Percentiles rank a stretch among this genome's conserved stretches.
These are phyloP conservation scores for Colletotrichum acutatum DNA, from an alignment of 2,329 filamentous ascomycete species.

Conservation along the genomic window DNA sequence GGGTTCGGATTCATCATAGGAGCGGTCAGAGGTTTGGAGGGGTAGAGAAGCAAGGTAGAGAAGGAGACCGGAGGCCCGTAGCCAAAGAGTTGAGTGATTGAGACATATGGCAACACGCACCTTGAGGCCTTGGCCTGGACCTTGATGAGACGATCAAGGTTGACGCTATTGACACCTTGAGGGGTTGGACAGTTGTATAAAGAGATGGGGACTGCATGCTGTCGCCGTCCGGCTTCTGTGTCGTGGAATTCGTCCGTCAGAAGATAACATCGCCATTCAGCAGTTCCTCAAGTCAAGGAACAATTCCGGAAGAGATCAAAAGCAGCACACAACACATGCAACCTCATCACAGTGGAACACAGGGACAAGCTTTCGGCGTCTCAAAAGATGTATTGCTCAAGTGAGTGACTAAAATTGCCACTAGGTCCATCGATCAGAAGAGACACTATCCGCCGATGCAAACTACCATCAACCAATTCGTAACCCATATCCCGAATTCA, in stretches of 20 bases:
- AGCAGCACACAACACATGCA: no score
- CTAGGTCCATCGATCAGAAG: not conserved
- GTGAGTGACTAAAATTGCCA: constrained; percentile 25
- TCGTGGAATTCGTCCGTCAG: no score
- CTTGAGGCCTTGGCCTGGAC: not conserved
- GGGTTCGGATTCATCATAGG: constrained; percentile 23
- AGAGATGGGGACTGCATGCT: not conserved
- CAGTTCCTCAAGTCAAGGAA: no score
- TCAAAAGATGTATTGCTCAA: constrained; percentile 20
- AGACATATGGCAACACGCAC: not conserved
- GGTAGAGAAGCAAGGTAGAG: not conserved
- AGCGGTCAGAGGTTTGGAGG: constrained; percentile 22
- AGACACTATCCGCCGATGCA: constrained; percentile 15
- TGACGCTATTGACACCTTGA: constrained; percentile 21
- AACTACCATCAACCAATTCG: not conserved
- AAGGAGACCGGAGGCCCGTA: no score
- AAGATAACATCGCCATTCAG: no score
- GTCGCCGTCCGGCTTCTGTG: no score
- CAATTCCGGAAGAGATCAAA: not conserved
- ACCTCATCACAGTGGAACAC: no score
- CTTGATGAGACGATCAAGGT: not conserved
- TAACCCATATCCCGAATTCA: not conserved
- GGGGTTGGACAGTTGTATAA: not conserved
- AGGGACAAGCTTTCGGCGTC: not conserved
- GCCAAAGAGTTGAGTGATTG: no score